Evolutionary conservation across 805 yeast genomes (phyloP), one percentile per base, ranked within the genome.

Genomic region (Candida ascalaphidarum): DNA sequence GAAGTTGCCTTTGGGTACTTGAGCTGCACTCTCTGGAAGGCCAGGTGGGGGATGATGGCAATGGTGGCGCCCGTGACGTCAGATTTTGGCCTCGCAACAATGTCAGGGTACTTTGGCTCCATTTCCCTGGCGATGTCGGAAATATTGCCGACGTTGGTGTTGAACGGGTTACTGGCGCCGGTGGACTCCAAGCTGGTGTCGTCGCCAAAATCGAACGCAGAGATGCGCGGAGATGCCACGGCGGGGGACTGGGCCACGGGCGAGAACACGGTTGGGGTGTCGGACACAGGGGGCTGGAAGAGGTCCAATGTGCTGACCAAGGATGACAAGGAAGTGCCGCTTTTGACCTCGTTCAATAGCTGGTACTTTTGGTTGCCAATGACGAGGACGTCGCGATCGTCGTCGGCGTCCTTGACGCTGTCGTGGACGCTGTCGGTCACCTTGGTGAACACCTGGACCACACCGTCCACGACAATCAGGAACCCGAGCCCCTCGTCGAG

Each of bases 401-500:
- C 26, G 30, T 33, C 27, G 21, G 38, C 18, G 10, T 29, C 21
- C 23, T 31, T 23, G 4, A 23, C 26, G 6, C 36, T 27, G 3
- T 12, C 14, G 3, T 15, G n/a, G 7, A 12, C 14, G 17, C 6
- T 25, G 11, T 44, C 46, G 11, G 43, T 37, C 24, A 78, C 56
- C 36, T 71, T 73, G 25, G 78, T 75, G 46, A 71, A 85, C 0
- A 92, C 81, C 45, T 83, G 86, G 27, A 89, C 72, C 9, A 77
- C 69, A 1, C 98, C 98, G 41, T 88, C 96, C 1, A 88, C 94
- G 14, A 89, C 95, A 24, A 92, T 81, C 21, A 92, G 77, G 44
- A 92, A 88, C 1, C 97, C 97, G 5, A 80, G 60, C 5, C 76
- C 70, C 28, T 80, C 83, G 35, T 81, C 84, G 22, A 89, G 54